Evolutionary conservation across 2,329 filamentous ascomycete genomes (phyloP), one percentile per base, ranked within the genome.

Genomic region (Cordyceps tenuipes): DNA sequence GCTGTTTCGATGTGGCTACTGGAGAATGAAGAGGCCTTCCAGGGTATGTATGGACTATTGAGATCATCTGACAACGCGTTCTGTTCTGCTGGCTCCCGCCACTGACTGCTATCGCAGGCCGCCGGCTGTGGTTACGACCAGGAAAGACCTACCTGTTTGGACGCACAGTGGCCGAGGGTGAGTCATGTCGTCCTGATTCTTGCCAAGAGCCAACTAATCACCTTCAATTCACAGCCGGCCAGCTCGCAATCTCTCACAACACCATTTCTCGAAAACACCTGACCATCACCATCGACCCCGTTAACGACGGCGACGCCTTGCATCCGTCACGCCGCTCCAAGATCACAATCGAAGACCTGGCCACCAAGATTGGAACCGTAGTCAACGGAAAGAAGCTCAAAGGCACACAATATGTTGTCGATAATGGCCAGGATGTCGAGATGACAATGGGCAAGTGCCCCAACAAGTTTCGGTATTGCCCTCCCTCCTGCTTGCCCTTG

Each of bases 191-290:
- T 5, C n/a, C 10, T n/a, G 6, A 12, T 26, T n/a, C 17, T 21
- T 26, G 31, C 31, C 34, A 21, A 10, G 3, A 17, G 19, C 4
- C 48, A 8, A 21, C 50, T 26, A 26, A 52, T 48, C 1, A 39
- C n/a, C n/a, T 15, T 29, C 36, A n/a, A 21, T 19, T 21, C 21
- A 6, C 65, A 89, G 87, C 83, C 59, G 83, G 84, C 3, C 84
- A 82, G 67, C 75, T 89, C 65, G 85, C 82, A 26, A 89, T 96
- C 65, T 83, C 87, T 6, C 83, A 94, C 68, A 90, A 89, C 68
- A 88, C 87, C 1, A 89, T 99, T 53, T 99, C 94, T 36, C 82
- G 93, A 60, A 90, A 94, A 68, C 94, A 99, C 73, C 76, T 97
- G 64, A 86, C 86, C 36, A 86, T 99, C 55, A 81, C 85, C 47